A percentile compares a stretch with the other conserved stretches of the same genome.
Evolutionary conservation across 495 filamentous ascomycete genomes (phyloP).

Genomic region (Hyaloscypha hepaticicola): DNA sequence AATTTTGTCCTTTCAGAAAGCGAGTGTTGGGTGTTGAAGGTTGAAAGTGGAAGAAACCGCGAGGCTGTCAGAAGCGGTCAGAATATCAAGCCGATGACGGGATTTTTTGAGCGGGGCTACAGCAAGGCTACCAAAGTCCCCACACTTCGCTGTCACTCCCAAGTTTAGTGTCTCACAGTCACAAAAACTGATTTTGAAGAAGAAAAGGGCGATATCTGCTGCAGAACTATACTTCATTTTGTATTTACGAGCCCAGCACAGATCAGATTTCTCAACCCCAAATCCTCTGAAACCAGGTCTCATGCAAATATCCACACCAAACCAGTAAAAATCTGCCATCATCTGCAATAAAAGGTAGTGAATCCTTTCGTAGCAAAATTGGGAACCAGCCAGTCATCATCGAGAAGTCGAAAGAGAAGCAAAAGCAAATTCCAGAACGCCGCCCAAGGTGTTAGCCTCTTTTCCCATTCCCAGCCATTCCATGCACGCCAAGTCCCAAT

Average conservation of each 20-base stretch:
- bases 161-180: background rate
- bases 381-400: background rate
- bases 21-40: background rate
- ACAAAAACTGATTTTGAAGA: no score
- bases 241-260: conserved; percentile 4
- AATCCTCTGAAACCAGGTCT: background rate
- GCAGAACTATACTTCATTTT: background rate
- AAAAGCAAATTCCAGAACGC: conserved; percentile 23
- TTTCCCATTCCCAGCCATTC: background rate
- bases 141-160: background rate
- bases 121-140: conserved; percentile 1
- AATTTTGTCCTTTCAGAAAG: background rate
- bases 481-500: conserved; percentile 15
- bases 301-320: conserved; percentile 25
- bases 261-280: background rate
- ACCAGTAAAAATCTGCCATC: background rate
- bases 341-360: background rate
- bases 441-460: conserved; percentile 14
- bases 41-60: background rate
- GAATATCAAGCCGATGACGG: conserved; percentile 2
- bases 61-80: conserved; percentile 7
- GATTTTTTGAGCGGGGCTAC: background rate
- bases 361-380: background rate
- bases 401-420: background rate
- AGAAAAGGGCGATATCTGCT: no score